These are phyloP conservation scores for Secale cereale DNA, from an alignment of 176 grass and related monocot genomes.

Conservation along the genomic window DNA sequence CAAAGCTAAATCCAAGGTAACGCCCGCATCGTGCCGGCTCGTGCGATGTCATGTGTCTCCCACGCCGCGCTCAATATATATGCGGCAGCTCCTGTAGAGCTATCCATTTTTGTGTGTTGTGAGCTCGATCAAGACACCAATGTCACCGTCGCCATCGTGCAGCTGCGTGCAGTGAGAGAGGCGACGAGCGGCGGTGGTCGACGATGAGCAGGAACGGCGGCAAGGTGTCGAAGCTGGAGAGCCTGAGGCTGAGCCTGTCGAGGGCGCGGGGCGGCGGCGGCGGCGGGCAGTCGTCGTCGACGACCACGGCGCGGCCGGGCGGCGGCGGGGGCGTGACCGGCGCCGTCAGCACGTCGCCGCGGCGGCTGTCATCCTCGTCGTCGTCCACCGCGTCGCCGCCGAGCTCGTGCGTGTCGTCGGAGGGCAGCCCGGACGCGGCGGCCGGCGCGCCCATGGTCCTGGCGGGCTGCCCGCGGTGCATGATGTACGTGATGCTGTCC, in stretches of 20 bases:
- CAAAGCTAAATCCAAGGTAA: slow-evolving; percentile 24
- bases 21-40: not conserved
- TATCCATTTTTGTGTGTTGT: not conserved
- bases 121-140: slow-evolving; percentile 8
- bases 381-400: slow-evolving; percentile 65
- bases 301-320: slow-evolving; percentile 14
- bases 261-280: slow-evolving; percentile 39
- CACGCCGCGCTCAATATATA: not conserved
- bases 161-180: not conserved
- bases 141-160: not conserved
- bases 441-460: slow-evolving; percentile 64
- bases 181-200: not conserved
- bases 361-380: slow-evolving; percentile 42
- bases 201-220: slow-evolving; percentile 85
- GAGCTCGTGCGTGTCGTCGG: slow-evolving; percentile 98
- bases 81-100: not conserved
- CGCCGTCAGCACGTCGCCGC: slow-evolving; percentile 23
- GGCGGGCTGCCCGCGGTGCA: slow-evolving; percentile 86
- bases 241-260: slow-evolving; percentile 57
- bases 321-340: not conserved
- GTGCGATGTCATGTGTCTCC: not conserved
- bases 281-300: slow-evolving; percentile 11
- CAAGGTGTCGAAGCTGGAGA: slow-evolving; percentile 68
- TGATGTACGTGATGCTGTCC: slow-evolving; percentile 98
- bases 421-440: slow-evolving; percentile 65